Base-by-base conservation (phyloP, 805 yeast species). In the Candida easanensis region DNA sequence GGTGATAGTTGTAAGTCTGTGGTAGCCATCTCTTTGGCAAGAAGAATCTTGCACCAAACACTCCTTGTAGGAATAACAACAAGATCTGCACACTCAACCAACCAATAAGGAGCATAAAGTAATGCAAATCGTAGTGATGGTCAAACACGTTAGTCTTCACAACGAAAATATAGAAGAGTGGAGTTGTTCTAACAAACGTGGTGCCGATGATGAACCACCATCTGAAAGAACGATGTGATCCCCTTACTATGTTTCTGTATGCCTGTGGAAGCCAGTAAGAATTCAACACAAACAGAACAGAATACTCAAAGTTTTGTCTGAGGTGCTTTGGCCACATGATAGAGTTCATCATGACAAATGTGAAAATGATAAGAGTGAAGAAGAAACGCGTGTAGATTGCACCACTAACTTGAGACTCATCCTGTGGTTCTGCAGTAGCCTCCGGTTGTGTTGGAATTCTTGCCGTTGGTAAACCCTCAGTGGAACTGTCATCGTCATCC, bases 261-360 rank as follows among this genome's bases (percentile, higher is more conserved):
- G 87, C 82, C 62, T 90, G 98, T 2, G 97, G 97, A 14, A 86
- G 52, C 97, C 97, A 89, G 52, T 77, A 82, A 1, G 95, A 84
- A 60, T 80, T 84, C 22, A 83, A 53, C 1, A 71, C 38, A 2
- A 80, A 46, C 9, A 83, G 60, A 2, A 76, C 64, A 4, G 74
- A 39, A 43, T 75, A 79, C 57, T 88, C 96, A 54, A 82, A 77
- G 1, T 68, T 52, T 21, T 61, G 62, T 42, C 96, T 65, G 30
- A 76, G 65, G 16, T 60, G 65, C 17, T 69, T 69, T 32, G 89
- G 81, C 95, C 93, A 86, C 36, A 77, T 61, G 2, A 72, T 56
- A 11, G 84, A 73, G 51, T 77, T 80, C 38, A 83, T 43, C 0
- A 84, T 62, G 1, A 84, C 45, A 53, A 87, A 76, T 10, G 84